Percentiles rank a stretch among this genome's conserved stretches.
Evolutionary conservation across 31 red algal genomes (phyloP).

Genomic region (Porphyra umbilicalis): DNA sequence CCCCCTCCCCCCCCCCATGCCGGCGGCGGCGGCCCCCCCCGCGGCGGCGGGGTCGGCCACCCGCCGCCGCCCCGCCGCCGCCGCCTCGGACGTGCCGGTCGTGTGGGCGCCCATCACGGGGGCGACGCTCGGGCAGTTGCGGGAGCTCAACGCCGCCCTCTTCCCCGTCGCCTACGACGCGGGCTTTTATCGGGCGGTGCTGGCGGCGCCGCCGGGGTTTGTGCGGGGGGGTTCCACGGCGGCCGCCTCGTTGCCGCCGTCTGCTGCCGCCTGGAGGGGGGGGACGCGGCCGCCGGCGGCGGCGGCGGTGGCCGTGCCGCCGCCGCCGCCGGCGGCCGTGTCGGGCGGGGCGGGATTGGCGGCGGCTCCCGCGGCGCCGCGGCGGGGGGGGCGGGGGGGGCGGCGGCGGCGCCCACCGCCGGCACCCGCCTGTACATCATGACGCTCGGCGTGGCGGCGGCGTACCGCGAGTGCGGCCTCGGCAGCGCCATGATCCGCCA

Average conservation of each 20-base stretch:
- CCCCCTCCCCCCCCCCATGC: not conserved
- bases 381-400: not conserved
- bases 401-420: not conserved
- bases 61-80: not conserved
- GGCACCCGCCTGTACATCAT: constrained; percentile 62
- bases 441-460: constrained; percentile 72
- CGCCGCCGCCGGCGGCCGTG: not conserved
- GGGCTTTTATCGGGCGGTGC: constrained; percentile 38
- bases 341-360: not conserved
- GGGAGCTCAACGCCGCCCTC: constrained; percentile 46
- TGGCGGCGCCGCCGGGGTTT: constrained; percentile 43
- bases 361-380: not conserved
- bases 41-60: not conserved
- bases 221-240: constrained; percentile 38
- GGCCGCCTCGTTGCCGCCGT: constrained; percentile 35
- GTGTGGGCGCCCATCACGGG: constrained; percentile 24
- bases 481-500: constrained; percentile 42
- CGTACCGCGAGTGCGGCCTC: constrained; percentile 68
- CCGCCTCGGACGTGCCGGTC: not conserved
- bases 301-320: not conserved
- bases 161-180: constrained; percentile 71
- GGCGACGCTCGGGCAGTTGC: constrained; percentile 65
- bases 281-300: not conserved
- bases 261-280: constrained; percentile 40
- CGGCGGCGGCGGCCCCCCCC: not conserved